Evolutionary conservation across 2,329 filamentous ascomycete species (phyloP).

Genomic region (Talaromyces piceae): DNA sequence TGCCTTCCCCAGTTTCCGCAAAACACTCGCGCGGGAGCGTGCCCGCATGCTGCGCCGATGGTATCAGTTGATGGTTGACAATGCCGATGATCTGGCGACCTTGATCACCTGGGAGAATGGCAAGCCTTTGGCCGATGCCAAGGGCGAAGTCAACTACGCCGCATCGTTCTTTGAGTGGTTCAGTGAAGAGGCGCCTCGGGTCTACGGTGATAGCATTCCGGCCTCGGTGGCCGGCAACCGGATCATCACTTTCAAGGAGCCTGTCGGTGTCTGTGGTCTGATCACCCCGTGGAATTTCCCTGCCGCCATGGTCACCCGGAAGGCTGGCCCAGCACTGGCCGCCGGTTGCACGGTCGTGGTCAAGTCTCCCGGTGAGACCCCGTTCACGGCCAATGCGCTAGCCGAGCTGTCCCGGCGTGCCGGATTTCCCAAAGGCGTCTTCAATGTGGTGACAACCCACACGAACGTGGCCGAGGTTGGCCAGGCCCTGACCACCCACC

Average conservation of each 20-base stretch:
- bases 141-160: slow-evolving; percentile 52
- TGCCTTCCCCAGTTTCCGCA: slow-evolving; percentile 58
- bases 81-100: slow-evolving; percentile 57
- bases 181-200: slow-evolving; percentile 52
- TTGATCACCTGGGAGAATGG: slow-evolving; percentile 65
- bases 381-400: slow-evolving; percentile 79
- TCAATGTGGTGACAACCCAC: slow-evolving; percentile 78
- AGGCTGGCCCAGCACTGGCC: slow-evolving; percentile 58
- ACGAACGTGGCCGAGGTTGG: slow-evolving; percentile 76
- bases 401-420: slow-evolving; percentile 80
- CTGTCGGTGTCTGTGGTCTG: slow-evolving; percentile 59
- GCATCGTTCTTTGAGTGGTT: slow-evolving; percentile 58
- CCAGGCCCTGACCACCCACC: slow-evolving; percentile 65
- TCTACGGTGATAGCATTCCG: slow-evolving; percentile 56
- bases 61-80: slow-evolving; percentile 60
- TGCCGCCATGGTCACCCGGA: slow-evolving; percentile 47
- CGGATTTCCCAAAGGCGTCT: slow-evolving; percentile 80
- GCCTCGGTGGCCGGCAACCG: slow-evolving; percentile 53
- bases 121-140: slow-evolving; percentile 56
- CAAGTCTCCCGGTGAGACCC: slow-evolving; percentile 88
- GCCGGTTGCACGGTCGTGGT: slow-evolving; percentile 93
- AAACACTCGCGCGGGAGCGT: slow-evolving; percentile 54
- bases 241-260: slow-evolving; percentile 57
- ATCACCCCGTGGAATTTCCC: slow-evolving; percentile 64
- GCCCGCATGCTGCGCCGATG: slow-evolving; percentile 57